Percentiles rank a stretch among this genome's conserved stretches.
These are phyloP conservation scores for Myotisia sp. DNA, from an alignment of 2,329 filamentous ascomycete genomes.

Conservation along the genomic window DNA sequence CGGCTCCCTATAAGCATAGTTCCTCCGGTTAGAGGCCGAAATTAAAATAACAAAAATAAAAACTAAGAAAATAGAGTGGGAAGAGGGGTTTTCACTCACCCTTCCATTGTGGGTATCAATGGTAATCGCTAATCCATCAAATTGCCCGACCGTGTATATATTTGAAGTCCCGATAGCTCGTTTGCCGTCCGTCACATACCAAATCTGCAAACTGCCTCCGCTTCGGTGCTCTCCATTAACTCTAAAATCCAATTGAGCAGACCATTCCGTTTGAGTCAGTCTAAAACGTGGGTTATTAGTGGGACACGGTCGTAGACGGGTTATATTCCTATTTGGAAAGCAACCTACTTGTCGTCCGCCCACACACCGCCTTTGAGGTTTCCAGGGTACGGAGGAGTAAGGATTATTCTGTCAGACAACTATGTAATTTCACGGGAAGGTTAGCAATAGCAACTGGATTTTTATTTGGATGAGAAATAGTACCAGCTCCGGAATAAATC, in stretches of 20 bases:
- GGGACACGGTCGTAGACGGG: too few species aligned
- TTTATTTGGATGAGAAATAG: background rate
- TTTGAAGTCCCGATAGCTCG: conserved; percentile 54
- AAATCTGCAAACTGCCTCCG: conserved; percentile 82
- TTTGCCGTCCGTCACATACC: conserved; percentile 63
- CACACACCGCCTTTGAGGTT: conserved; percentile 74
- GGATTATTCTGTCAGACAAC: conserved; percentile 79
- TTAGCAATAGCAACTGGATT: background rate
- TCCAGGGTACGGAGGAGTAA: conserved; percentile 78
- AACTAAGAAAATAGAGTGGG: background rate
- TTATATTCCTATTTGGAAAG: background rate
- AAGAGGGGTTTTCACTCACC: conserved; percentile 23
- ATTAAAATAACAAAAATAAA: background rate
- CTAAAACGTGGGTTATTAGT: too few species aligned
- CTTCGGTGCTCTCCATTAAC: conserved; percentile 72
- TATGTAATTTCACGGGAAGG: conserved; percentile 11
- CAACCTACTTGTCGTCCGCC: conserved; percentile 43
- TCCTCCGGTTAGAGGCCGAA: too few species aligned
- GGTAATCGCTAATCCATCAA: conserved; percentile 80
- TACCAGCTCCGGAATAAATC: conserved; percentile 41
- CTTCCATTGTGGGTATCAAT: conserved; percentile 68
- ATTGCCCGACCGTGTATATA: conserved; percentile 70
- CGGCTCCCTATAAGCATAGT: conserved; percentile 46
- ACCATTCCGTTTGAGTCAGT: conserved; percentile 53
- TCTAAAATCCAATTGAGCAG: conserved; percentile 72